These are phyloP conservation scores for Blastosporella zonata DNA, from an alignment of 1,284 basidiomycete genomes.

Conservation along the genomic window DNA sequence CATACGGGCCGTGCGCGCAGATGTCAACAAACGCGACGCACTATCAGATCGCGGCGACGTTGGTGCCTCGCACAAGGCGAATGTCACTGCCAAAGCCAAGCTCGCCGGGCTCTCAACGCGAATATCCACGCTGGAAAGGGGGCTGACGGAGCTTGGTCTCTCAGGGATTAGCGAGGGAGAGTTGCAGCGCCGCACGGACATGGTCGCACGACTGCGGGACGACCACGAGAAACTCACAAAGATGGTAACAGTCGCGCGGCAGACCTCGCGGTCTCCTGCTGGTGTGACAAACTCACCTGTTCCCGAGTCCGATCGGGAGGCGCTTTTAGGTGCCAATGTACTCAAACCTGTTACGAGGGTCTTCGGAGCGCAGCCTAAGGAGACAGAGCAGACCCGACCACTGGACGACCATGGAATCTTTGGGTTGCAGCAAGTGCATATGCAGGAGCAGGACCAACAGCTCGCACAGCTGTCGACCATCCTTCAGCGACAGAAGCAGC, in stretches of 20 bases:
- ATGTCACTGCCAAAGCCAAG: conserved; percentile 81
- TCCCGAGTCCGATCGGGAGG: conserved; percentile 59
- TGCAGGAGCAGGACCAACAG: conserved; percentile 83
- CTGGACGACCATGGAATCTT: conserved; percentile 82
- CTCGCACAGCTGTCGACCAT: conserved; percentile 78
- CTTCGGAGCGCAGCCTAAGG: conserved; percentile 76
- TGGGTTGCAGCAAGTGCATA: conserved; percentile 76
- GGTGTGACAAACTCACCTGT: conserved; percentile 37
- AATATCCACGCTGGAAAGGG: conserved; percentile 68
- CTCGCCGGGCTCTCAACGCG: conserved; percentile 73
- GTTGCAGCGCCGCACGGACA: conserved; percentile 77
- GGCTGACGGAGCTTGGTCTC: conserved; percentile 61
- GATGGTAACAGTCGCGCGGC: conserved; percentile 72
- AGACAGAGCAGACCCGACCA: conserved; percentile 84
- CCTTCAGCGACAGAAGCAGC: conserved; percentile 80
- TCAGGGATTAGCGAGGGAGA: conserved; percentile 81
- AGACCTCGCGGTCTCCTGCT: conserved; percentile 42
- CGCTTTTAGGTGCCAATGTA: conserved; percentile 48
- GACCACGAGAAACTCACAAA: conserved; percentile 81
- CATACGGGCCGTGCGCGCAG: conserved; percentile 77
- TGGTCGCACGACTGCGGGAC: conserved; percentile 80
- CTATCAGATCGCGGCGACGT: conserved; percentile 75
- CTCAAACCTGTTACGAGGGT: conserved; percentile 65
- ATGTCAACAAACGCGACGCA: conserved; percentile 84
- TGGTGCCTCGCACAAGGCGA: conserved; percentile 71